phyloP scores from a whole-genome alignment of 208 protist genomes.

The Zelonia costaricensis region DNA sequence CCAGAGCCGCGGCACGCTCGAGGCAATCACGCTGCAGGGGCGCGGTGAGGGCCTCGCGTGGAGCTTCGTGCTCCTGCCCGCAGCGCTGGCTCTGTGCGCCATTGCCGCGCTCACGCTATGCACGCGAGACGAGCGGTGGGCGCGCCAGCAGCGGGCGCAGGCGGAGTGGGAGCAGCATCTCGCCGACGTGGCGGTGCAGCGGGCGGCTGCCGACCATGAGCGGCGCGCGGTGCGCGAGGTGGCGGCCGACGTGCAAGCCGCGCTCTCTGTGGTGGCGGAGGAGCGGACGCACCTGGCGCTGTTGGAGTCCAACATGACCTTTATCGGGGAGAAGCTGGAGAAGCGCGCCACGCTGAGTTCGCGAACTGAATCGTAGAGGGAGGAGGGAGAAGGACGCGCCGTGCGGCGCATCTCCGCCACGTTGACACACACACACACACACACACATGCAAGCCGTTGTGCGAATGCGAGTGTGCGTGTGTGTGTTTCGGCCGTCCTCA shows the following conservation, averaged over 20 bases:
- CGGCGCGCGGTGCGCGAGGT: neutral
- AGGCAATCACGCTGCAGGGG: constrained; percentile 36
- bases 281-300: neutral
- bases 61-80: constrained; percentile 43
- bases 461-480: too few relatives aligned
- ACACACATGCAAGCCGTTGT: too few relatives aligned
- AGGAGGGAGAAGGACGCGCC: too few relatives aligned
- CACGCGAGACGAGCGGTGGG: neutral
- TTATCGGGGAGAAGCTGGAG: constrained; percentile 4
- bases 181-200: constrained; percentile 2
- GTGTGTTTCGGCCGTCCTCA: too few relatives aligned
- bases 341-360: too few relatives aligned
- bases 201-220: constrained; percentile 2
- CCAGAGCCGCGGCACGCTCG: neutral
- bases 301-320: constrained; percentile 5
- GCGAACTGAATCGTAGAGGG: too few relatives aligned
- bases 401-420: too few relatives aligned
- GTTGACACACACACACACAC: too few relatives aligned
- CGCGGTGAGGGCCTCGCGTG: constrained; percentile 31
- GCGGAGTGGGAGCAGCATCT: constrained; percentile 8
- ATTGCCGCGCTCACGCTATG: constrained; percentile 1
- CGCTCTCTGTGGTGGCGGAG: neutral
- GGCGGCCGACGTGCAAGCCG: neutral
- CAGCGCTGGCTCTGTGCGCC: neutral
- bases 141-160: constrained; percentile 1